Conservation (phyloP, 257 asterid species). For the Solanum acaule region DNA sequence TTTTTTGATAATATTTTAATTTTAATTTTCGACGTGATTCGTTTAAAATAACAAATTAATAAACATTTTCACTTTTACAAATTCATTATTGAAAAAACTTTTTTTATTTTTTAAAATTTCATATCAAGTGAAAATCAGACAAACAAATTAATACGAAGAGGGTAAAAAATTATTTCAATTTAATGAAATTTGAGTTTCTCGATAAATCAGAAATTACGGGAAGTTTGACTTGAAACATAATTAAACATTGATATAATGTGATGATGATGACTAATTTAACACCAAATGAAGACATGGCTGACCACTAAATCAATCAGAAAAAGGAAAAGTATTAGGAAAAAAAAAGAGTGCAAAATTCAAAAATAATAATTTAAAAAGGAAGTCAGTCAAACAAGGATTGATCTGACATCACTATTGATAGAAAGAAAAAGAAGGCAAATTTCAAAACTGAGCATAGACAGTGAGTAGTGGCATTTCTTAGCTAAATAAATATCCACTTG, state of each 20-base stretch:
- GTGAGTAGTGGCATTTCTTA: background rate
- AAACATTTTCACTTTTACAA: background rate
- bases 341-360: background rate
- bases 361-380: background rate
- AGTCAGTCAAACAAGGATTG: background rate
- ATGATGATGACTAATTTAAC: background rate
- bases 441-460: background rate
- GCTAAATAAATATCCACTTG: slow-evolving; percentile 6
- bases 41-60: background rate
- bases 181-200: background rate
- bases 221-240: background rate
- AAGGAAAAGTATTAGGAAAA: background rate
- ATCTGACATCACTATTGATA: background rate
- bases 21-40: background rate
- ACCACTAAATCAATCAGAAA: background rate
- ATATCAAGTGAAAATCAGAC: background rate
- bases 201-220: background rate
- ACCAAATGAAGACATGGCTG: background rate
- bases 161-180: background rate
- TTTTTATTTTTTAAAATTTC: background rate
- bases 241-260: background rate
- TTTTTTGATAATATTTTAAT: no score
- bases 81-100: background rate
- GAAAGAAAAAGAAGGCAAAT: background rate
- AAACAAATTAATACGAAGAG: background rate